Evolutionary conservation across 768 basidiomycete genomes (phyloP).

Genomic region (Flagelloscypha sp.): DNA sequence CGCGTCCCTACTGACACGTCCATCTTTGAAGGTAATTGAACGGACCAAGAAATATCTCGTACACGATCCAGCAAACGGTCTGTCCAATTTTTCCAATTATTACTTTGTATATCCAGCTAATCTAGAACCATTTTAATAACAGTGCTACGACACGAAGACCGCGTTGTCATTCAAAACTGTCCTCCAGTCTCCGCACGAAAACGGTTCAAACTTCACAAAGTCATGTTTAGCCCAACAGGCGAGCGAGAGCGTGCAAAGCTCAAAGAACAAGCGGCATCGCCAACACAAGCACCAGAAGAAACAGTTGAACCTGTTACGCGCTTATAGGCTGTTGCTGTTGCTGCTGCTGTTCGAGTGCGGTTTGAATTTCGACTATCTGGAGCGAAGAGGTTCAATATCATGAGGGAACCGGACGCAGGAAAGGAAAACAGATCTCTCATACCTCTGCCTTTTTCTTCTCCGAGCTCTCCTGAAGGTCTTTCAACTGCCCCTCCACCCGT

Average conservation of each 20-base stretch:
- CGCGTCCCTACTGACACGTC: slow-evolving; percentile 7
- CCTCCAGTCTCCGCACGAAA: slow-evolving; percentile 74
- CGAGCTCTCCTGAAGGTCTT: slow-evolving; percentile 65
- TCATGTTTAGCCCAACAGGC: slow-evolving; percentile 61
- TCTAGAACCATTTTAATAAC: slow-evolving; percentile 8
- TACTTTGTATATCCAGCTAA: neutral
- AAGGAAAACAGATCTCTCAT: slow-evolving; percentile 12
- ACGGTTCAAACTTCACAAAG: slow-evolving; percentile 60
- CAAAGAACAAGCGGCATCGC: slow-evolving; percentile 5
- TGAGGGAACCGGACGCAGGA: slow-evolving; percentile 6
- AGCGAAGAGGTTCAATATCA: slow-evolving; percentile 11
- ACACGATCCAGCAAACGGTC: slow-evolving; percentile 68
- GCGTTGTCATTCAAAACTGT: slow-evolving; percentile 74
- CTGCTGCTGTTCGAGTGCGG: slow-evolving; percentile 42
- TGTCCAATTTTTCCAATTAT: slow-evolving; percentile 5
- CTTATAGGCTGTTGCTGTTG: slow-evolving; percentile 20
- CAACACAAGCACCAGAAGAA: slow-evolving; percentile 8
- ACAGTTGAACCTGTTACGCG: neutral
- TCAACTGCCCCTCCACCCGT: slow-evolving; percentile 74
- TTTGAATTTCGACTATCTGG: slow-evolving; percentile 63
- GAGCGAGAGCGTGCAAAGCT: slow-evolving; percentile 33
- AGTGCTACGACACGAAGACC: slow-evolving; percentile 63
- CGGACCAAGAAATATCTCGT: slow-evolving; percentile 71
- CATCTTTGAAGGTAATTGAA: slow-evolving; percentile 48
- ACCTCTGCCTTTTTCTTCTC: slow-evolving; percentile 85